Evolutionary conservation across 495 filamentous ascomycete genomes (phyloP).

Genomic region (Neurospora terricola): DNA sequence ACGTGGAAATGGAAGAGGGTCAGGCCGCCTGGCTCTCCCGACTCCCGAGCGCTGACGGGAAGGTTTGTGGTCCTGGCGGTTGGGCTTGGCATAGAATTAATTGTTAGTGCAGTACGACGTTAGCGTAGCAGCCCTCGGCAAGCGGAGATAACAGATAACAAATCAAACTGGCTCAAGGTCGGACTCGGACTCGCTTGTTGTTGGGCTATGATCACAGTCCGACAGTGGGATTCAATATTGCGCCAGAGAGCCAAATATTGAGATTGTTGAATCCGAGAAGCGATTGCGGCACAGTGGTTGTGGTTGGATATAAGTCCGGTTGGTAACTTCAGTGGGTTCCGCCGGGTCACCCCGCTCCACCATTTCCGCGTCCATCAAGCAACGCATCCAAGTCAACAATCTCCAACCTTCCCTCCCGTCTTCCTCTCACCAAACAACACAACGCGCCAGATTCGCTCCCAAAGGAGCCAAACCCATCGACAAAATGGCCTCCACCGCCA

Average conservation of each 20-base stretch:
- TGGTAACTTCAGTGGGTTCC: neutral
- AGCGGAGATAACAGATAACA: neutral
- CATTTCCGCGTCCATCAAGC: neutral
- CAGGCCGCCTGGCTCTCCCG: neutral
- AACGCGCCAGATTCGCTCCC: neutral
- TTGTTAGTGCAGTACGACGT: neutral
- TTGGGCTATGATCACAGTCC: neutral
- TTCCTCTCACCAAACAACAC: neutral
- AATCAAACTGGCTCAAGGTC: neutral
- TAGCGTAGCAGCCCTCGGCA: neutral
- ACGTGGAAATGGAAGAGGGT: neutral
- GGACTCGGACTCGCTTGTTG: neutral
- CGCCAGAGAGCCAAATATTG: too few species aligned
- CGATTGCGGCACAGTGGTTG: neutral
- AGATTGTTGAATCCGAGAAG: too few species aligned
- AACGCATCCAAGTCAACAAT: neutral
- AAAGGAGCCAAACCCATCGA: neutral
- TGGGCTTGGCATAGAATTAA: neutral
- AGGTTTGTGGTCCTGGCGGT: neutral
- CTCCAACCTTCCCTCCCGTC: neutral
- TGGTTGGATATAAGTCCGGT: neutral
- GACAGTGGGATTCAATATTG: neutral
- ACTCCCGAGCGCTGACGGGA: too few species aligned
- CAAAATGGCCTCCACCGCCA: slow-evolving; percentile 15
- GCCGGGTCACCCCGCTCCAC: neutral